Evolutionary conservation across 2,329 filamentous ascomycete genomes (phyloP).

Genomic region (Amauroascus niger): DNA sequence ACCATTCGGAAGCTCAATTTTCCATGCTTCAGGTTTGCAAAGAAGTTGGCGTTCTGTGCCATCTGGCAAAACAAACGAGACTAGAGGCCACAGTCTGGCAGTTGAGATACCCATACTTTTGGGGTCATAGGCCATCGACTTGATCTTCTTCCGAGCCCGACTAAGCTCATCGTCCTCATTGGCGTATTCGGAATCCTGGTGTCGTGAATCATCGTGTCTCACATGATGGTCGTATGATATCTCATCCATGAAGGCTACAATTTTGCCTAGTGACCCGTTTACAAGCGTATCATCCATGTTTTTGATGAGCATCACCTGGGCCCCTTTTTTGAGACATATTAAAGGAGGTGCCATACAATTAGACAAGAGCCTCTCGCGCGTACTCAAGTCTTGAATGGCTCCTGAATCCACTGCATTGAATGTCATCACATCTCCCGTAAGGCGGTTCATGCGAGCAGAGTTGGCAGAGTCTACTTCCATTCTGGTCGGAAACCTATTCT

Average conservation of each 20-base stretch:
- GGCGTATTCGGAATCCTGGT: conserved; percentile 36
- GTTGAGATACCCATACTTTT: conserved; percentile 41
- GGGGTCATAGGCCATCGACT: conserved; percentile 46
- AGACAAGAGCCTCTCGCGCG: conserved; percentile 66
- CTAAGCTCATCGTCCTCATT: conserved; percentile 38
- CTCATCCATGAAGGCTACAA: conserved; percentile 69
- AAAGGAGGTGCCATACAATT: conserved; percentile 88
- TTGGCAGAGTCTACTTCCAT: conserved; percentile 85
- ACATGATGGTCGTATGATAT: conserved; percentile 49
- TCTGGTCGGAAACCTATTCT: conserved; percentile 69
- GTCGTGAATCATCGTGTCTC: conserved; percentile 48
- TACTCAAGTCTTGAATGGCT: conserved; percentile 51
- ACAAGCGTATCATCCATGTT: conserved; percentile 91
- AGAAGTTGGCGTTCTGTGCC: conserved; percentile 67
- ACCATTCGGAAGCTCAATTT: conserved; percentile 90
- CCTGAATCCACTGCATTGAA: conserved; percentile 72
- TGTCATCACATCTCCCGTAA: conserved; percentile 57
- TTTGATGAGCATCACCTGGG: conserved; percentile 99
- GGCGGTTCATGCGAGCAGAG: conserved; percentile 56
- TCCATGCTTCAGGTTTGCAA: conserved; percentile 84
- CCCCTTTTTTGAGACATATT: conserved; percentile 76
- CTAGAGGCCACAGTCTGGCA: conserved; percentile 62
- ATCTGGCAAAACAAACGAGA: conserved; percentile 71
- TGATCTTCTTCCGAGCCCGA: conserved; percentile 42
- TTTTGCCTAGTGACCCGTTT: conserved; percentile 85